Evolutionary conservation across 768 basidiomycete genomes (phyloP).

Genomic region (Terana coerulea): DNA sequence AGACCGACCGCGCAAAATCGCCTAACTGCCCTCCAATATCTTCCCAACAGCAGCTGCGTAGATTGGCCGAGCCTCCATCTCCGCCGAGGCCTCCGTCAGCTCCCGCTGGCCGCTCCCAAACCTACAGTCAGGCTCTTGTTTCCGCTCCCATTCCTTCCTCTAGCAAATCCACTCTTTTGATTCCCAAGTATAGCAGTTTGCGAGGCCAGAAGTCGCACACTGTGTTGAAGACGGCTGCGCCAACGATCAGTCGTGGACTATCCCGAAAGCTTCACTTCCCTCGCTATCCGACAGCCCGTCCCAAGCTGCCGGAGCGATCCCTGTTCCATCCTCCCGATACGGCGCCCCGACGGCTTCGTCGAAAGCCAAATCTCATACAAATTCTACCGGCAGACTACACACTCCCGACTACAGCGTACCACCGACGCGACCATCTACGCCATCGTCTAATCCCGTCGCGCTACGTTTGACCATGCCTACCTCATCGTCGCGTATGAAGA

Average conservation of each 20-base stretch:
- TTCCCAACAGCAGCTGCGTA: constrained; percentile 66
- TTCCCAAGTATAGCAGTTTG: constrained; percentile 69
- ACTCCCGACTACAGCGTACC: constrained; percentile 62
- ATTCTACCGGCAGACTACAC: constrained; percentile 59
- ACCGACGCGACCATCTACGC: constrained; percentile 76
- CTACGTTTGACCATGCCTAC: constrained; percentile 87
- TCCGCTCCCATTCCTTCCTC: constrained; percentile 43
- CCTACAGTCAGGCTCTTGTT: constrained; percentile 52
- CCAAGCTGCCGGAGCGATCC: constrained; percentile 42
- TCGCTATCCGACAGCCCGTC: constrained; percentile 63
- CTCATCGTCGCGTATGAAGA: constrained; percentile 63
- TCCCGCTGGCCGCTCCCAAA: constrained; percentile 50
- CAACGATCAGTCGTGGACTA: constrained; percentile 57
- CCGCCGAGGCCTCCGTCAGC: constrained; percentile 47
- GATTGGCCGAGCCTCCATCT: constrained; percentile 64
- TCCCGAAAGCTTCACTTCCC: constrained; percentile 78
- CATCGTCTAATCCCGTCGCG: constrained; percentile 72
- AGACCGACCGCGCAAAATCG: constrained; percentile 66
- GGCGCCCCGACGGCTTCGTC: constrained; percentile 81
- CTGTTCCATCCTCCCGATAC: constrained; percentile 51
- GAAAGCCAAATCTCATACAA: constrained; percentile 66
- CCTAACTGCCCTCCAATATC: constrained; percentile 66
- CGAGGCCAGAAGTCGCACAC: constrained; percentile 84
- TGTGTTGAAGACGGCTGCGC: constrained; percentile 72
- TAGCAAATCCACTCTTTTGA: constrained; percentile 51